phyloP scores from a whole-genome alignment of 2,329 filamentous ascomycete genomes.

The Nannizziopsis barbatae region DNA sequence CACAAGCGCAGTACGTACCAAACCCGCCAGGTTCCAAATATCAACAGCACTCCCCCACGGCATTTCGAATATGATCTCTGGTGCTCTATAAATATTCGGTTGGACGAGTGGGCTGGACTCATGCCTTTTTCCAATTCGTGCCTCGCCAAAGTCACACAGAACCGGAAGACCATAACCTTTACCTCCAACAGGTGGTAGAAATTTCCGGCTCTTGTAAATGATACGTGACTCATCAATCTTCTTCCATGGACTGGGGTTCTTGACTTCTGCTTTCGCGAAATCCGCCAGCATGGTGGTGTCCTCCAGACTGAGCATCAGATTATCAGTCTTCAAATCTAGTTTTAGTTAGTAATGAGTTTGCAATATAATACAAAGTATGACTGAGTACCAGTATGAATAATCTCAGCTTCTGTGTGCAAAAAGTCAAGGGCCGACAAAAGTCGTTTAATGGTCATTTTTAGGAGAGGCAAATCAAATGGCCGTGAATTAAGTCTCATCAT shows the following conservation, averaged over 20 bases:
- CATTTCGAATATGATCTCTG: slow-evolving; percentile 22
- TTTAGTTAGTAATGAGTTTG: too few relatives aligned
- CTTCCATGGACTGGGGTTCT: slow-evolving; percentile 8
- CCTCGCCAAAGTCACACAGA: slow-evolving; percentile 27
- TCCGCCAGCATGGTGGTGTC: slow-evolving; percentile 5
- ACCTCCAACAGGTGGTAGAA: too few relatives aligned
- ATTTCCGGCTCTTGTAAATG: slow-evolving; percentile 10
- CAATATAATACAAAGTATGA: too few relatives aligned
- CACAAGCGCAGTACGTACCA: slow-evolving; percentile 12
- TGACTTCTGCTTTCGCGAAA: slow-evolving; percentile 5
- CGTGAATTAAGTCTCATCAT: slow-evolving; percentile 22
- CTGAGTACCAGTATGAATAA: slow-evolving; percentile 10
- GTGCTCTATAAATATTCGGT: slow-evolving; percentile 23
- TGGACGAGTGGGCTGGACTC: slow-evolving; percentile 36
- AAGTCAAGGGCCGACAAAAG: slow-evolving; percentile 11
- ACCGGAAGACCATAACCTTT: too few relatives aligned
- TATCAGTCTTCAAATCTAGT: slow-evolving; percentile 9
- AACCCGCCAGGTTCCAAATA: slow-evolving; percentile 25
- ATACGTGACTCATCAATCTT: neutral
- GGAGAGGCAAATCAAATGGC: slow-evolving; percentile 16
- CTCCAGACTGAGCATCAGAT: slow-evolving; percentile 6
- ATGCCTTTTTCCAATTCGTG: slow-evolving; percentile 18
- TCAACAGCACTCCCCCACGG: slow-evolving; percentile 22
- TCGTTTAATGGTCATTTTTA: slow-evolving; percentile 8
- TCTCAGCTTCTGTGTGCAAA: slow-evolving; percentile 7